Evolutionary conservation across 768 basidiomycete genomes (phyloP).

Genomic region (Xerocomellus chrysenteron): DNA sequence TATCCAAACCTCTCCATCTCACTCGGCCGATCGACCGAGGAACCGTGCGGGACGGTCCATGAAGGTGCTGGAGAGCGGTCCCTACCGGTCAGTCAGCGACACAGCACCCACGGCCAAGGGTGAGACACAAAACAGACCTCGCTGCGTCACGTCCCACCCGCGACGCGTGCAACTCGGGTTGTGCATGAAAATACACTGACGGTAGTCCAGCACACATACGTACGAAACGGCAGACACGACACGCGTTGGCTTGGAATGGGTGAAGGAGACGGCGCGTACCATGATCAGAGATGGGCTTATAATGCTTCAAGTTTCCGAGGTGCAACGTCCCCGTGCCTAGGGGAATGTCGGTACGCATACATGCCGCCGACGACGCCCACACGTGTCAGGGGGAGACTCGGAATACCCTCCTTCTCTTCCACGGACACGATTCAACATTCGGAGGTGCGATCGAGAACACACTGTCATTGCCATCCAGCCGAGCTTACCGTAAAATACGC

Average conservation of each 20-base stretch:
- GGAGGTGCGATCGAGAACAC: slow-evolving; percentile 2
- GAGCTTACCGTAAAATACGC: background rate
- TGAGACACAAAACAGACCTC: slow-evolving; percentile 6
- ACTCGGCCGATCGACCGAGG: background rate
- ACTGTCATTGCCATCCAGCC: background rate
- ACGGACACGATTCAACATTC: background rate
- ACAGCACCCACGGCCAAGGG: background rate
- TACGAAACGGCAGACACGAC: background rate
- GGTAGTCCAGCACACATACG: slow-evolving; percentile 7
- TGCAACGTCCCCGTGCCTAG: background rate
- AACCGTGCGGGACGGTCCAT: background rate
- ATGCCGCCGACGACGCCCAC: slow-evolving; percentile 9
- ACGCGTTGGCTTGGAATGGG: background rate
- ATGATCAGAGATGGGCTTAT: background rate
- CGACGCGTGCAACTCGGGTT: background rate
- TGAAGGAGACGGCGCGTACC: background rate
- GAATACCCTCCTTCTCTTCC: slow-evolving; percentile 4
- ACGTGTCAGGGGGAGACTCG: slow-evolving; percentile 15
- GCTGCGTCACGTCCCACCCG: background rate
- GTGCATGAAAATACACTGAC: background rate
- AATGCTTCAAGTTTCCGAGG: background rate
- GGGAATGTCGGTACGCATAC: background rate
- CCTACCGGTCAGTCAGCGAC: slow-evolving; percentile 7
- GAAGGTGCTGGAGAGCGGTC: background rate
- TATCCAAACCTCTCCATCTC: slow-evolving; percentile 6